phyloP scores from a whole-genome alignment of 495 filamentous ascomycete species.

The Penicillium maclennaniae region DNA sequence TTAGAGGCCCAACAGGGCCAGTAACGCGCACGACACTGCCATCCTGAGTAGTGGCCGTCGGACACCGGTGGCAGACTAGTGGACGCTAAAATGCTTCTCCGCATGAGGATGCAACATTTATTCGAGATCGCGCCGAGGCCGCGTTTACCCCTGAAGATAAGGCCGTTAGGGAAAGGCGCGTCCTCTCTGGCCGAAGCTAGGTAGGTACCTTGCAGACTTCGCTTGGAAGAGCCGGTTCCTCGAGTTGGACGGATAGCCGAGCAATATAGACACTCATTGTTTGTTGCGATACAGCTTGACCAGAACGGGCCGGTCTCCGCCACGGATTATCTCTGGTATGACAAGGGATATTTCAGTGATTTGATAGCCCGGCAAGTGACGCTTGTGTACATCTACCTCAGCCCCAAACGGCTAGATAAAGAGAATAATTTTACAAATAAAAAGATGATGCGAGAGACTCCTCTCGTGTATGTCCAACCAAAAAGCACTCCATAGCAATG shows the following conservation, averaged over 20 bases:
- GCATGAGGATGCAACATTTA: slow-evolving; percentile 11
- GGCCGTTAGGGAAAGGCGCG: slow-evolving; percentile 4
- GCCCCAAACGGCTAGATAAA: slow-evolving; percentile 5
- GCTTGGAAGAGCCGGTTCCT: not conserved
- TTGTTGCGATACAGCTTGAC: not conserved
- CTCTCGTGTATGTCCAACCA: slow-evolving; percentile 9
- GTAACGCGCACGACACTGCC: not conserved
- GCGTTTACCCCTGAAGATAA: slow-evolving; percentile 20
- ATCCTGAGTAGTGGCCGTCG: not conserved
- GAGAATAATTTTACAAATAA: slow-evolving; percentile 18
- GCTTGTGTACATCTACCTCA: not conserved
- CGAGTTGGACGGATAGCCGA: not conserved
- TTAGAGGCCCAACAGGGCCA: not conserved
- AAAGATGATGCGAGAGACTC: slow-evolving; percentile 10
- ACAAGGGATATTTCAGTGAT: not conserved
- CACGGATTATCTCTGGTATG: not conserved
- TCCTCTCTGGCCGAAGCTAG: not conserved
- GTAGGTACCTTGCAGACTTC: not conserved
- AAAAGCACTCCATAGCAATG: slow-evolving; percentile 24
- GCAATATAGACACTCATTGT: no score
- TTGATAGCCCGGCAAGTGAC: not conserved
- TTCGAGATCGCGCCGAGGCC: slow-evolving; percentile 6
- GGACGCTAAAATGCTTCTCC: slow-evolving; percentile 7
- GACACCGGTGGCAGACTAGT: not conserved
- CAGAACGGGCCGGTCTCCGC: not conserved